Evolutionary conservation across 1,284 basidiomycete species (phyloP), one percentile per base, ranked within the genome.

Genomic region (Sanghuangporus weigelae): DNA sequence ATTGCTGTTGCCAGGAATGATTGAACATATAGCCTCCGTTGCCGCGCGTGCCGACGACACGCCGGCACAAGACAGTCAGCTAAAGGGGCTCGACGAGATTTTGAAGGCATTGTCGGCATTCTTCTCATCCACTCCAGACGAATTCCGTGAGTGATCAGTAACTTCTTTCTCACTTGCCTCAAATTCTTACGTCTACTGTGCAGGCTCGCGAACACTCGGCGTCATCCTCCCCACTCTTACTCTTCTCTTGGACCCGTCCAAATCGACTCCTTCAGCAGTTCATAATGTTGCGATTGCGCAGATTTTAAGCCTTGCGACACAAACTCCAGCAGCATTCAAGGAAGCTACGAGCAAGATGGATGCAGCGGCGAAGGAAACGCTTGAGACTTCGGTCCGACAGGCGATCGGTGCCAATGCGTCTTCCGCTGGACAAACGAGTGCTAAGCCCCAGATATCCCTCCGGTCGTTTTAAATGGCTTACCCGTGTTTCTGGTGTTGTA

Each of bases 341-440:
- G 91, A 95, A 57, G 94, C 92, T 1, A 90, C 92, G 3, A 81
- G 78, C 2, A 85, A 84, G 42, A 80, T 98, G 57, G 85, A 89
- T 16, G 74, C 80, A 7, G 74, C 80, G 0, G 80, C 82, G 16
- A 77, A 86, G 61, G 85, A 89, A 44, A 73, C 82, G 19, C 75
- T 98, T 59, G 96, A 98, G 73, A 81, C 81, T 44, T 88, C 90
- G 0, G 84, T 98, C 40, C 81, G 95, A 65, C 86, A 87, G 59
- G 89, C 88, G 5, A 80, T 96, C 0, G 87, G 84, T 26, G 78
- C 78, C 12, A 73, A 73, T 26, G 65, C 73, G 7, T 69, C 70
- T n/a, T 70, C 71, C 23, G 65, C 72, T 8, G 67, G 71, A 44
- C 76, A 78, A 63, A 72, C 74, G 21, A 68, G 76, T 6, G 71